phyloP scores from a whole-genome alignment of 345 rosid species.

The Geranium brycei region DNA sequence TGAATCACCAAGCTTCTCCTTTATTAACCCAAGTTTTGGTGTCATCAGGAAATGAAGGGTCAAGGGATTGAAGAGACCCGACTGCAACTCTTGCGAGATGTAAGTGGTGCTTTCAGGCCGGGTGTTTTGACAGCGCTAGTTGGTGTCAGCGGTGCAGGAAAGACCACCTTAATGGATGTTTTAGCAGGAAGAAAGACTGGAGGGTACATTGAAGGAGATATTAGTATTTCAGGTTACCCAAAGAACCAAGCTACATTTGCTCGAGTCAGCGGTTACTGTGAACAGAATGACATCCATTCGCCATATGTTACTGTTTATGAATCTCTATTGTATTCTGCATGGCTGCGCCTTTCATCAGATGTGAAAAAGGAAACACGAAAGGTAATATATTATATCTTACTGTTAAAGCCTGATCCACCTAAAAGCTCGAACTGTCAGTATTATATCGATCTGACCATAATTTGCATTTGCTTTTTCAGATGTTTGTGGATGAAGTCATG shows the following conservation, averaged over 20 bases:
- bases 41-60: constrained; percentile 28
- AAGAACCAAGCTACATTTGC: constrained; percentile 30
- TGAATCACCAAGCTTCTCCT: too few relatives aligned
- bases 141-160: constrained; percentile 45
- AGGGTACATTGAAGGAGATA: constrained; percentile 30
- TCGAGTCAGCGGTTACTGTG: constrained; percentile 19
- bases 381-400: background rate
- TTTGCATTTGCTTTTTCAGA: constrained; percentile 6
- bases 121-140: constrained; percentile 34
- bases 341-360: constrained; percentile 19
- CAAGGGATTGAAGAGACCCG: constrained; percentile 34
- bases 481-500: constrained; percentile 23
- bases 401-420: background rate
- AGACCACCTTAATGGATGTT: constrained; percentile 43
- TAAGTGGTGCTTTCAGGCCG: constrained; percentile 35
- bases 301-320: constrained; percentile 17
- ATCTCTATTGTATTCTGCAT: constrained; percentile 19
- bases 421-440: background rate
- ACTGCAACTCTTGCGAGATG: constrained; percentile 26
- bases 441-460: background rate
- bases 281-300: constrained; percentile 4
- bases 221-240: constrained; percentile 32
- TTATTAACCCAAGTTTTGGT: background rate
- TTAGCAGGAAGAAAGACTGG: constrained; percentile 39
- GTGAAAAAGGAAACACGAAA: constrained; percentile 11